Evolutionary conservation across 1,284 basidiomycete species (phyloP), one percentile per base, ranked within the genome.

Genomic region (Austroboletus niveus): DNA sequence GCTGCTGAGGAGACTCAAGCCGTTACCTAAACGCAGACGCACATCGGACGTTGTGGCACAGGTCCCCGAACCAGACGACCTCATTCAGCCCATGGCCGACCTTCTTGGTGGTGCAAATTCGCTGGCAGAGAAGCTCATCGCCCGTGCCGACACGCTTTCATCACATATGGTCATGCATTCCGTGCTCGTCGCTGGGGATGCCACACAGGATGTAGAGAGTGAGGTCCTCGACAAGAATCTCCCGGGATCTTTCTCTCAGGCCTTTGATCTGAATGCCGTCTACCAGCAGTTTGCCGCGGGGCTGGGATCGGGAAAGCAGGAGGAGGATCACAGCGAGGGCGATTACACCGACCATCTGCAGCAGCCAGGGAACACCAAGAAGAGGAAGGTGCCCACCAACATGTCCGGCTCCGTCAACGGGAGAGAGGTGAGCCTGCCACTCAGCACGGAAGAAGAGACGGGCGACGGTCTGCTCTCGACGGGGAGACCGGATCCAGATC

Each of bases 351-450:
- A 87, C 66, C 84, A 85, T 61, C 67, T 84, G 36, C 81, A 79
- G 56, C 86, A 87, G 57, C 85, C 82, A 8, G 85, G 85, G n/a
- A 91, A 91, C 63, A 86, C 87, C 42, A 91, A 91, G 78, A 91
- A 91, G 72, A 77, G 88, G 47, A 91, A 91, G 65, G 89, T 91
- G 11, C 88, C 89, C 4, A 73, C 75, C 30, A 77, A 79, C 46
- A 65, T 72, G 53, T 69, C 73, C 9, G 70, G 72, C 47, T 67
- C 69, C 30, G 68, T 54, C 4, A 66, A 62, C 30, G 64, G 66
- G 51, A 65, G 65, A 47, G 68, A 71, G 49, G 58, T 43, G 43
- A 56, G 64, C 53, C 48, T 63, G 42, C 53, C 60, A 44, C 60
- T 63, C 49, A 48, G 56, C 8, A 53, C 44, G 20, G 69, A 66